These are phyloP conservation scores for Meyerozyma elateridarum DNA, from an alignment of 1,139 yeast species.

Conservation along the genomic window DNA sequence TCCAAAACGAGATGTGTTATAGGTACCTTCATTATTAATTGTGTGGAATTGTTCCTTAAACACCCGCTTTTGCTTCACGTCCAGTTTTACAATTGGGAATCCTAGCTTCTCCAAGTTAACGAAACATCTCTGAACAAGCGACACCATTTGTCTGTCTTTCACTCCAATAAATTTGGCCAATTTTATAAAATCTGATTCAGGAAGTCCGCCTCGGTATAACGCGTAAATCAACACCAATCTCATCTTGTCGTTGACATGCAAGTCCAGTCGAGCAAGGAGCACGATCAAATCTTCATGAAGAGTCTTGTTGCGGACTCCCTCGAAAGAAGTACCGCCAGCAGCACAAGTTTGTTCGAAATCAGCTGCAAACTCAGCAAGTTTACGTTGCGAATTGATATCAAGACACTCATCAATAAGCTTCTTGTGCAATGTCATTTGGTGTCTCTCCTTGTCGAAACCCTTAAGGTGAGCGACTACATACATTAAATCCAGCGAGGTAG, in stretches of 20 bases:
- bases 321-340: constrained; percentile 68
- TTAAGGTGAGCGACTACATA: constrained; percentile 64
- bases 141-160: constrained; percentile 48
- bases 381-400: constrained; percentile 45
- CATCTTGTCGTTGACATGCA: constrained; percentile 60
- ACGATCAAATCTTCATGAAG: constrained; percentile 65
- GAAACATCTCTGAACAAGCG: constrained; percentile 47
- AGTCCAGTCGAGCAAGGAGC: constrained; percentile 49
- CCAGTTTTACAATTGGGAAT: constrained; percentile 53
- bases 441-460: constrained; percentile 65
- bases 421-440: constrained; percentile 55
- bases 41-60: constrained; percentile 55
- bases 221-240: constrained; percentile 77
- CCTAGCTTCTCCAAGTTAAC: constrained; percentile 66
- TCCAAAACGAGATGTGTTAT: constrained; percentile 70
- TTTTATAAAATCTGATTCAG: constrained; percentile 69
- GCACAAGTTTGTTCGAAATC: constrained; percentile 72
- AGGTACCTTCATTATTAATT: constrained; percentile 60
- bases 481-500: constrained; percentile 56
- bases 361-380: constrained; percentile 57
- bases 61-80: constrained; percentile 34
- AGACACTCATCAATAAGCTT: constrained; percentile 57
- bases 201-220: constrained; percentile 77
- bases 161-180: constrained; percentile 68
- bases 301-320: constrained; percentile 61